A percentile compares a stretch with the other conserved stretches of the same genome.
phyloP scores from a whole-genome alignment of 2,329 filamentous ascomycete species.

The Lithohypha guttulata region DNA sequence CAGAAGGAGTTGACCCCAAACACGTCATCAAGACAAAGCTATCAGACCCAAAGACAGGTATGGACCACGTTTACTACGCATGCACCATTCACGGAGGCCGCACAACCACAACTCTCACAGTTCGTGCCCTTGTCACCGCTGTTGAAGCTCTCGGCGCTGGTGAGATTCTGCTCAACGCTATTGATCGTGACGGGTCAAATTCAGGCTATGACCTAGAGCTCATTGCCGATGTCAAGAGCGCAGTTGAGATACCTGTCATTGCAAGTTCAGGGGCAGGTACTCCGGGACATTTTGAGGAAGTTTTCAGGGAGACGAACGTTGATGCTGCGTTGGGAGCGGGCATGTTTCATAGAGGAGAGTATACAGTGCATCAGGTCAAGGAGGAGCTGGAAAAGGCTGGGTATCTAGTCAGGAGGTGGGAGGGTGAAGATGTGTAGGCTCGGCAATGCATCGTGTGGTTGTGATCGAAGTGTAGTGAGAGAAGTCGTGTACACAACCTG shows the following conservation, averaged over 20 bases:
- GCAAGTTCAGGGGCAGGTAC: slow-evolving; percentile 85
- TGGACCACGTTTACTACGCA: slow-evolving; percentile 87
- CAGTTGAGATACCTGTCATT: slow-evolving; percentile 85
- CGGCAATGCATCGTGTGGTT: too few relatives aligned
- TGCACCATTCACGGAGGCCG: slow-evolving; percentile 94
- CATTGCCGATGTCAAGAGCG: slow-evolving; percentile 75
- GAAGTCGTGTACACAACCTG: too few relatives aligned
- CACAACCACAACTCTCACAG: slow-evolving; percentile 88
- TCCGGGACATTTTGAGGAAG: slow-evolving; percentile 79
- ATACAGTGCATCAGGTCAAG: slow-evolving; percentile 89
- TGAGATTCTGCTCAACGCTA: slow-evolving; percentile 93
- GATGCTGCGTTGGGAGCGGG: slow-evolving; percentile 92
- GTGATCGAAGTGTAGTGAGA: too few relatives aligned
- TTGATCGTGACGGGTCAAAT: slow-evolving; percentile 92
- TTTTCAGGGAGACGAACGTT: slow-evolving; percentile 73
- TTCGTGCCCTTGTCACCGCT: slow-evolving; percentile 73
- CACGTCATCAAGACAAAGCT: slow-evolving; percentile 62
- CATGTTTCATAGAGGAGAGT: slow-evolving; percentile 95
- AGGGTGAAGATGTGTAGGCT: slow-evolving; percentile 36
- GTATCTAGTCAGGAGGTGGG: slow-evolving; percentile 68
- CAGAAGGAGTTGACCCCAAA: slow-evolving; percentile 41
- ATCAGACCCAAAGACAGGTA: slow-evolving; percentile 59
- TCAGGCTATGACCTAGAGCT: slow-evolving; percentile 90
- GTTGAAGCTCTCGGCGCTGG: slow-evolving; percentile 94
- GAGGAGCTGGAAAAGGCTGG: slow-evolving; percentile 62